Evolutionary conservation across 2,329 filamentous ascomycete genomes (phyloP).

Genomic region (Macrophomina tecta): DNA sequence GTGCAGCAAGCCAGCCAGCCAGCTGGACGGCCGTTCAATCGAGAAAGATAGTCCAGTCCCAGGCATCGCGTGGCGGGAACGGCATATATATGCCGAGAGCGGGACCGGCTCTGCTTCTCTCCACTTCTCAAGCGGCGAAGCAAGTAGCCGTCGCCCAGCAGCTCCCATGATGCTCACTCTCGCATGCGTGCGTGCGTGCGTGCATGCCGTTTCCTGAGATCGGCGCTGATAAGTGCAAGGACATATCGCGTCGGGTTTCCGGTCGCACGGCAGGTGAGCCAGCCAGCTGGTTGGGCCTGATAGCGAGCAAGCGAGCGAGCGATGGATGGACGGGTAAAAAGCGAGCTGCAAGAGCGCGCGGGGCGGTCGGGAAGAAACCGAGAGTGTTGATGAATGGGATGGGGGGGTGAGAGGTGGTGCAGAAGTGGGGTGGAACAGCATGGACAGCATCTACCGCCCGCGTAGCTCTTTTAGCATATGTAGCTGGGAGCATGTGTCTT

Average conservation of each 20-base stretch:
- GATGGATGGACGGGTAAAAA: not conserved
- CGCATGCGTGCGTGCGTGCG: no score
- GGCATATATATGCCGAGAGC: not conserved
- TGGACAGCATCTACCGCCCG: not conserved
- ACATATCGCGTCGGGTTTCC: no score
- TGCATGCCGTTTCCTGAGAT: not conserved
- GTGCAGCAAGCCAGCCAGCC: no score
- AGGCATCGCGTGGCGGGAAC: not conserved
- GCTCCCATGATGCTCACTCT: no score
- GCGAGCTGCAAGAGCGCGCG: no score
- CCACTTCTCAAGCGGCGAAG: not conserved
- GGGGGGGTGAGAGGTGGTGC: not conserved
- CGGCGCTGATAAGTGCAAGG: not conserved
- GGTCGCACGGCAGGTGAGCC: no score
- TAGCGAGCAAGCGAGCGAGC: not conserved
- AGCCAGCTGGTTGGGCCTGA: not conserved
- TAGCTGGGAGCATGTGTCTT: no score
- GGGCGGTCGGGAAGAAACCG: not conserved
- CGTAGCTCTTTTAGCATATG: no score
- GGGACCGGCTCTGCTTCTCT: not conserved
- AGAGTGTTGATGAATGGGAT: not conserved
- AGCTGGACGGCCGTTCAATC: no score
- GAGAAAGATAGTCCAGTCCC: no score
- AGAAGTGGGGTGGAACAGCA: conserved; percentile 1
- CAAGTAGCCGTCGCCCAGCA: not conserved